Conservation (phyloP, 768 basidiomycete species). For the Tricholoma terreum region DNA sequence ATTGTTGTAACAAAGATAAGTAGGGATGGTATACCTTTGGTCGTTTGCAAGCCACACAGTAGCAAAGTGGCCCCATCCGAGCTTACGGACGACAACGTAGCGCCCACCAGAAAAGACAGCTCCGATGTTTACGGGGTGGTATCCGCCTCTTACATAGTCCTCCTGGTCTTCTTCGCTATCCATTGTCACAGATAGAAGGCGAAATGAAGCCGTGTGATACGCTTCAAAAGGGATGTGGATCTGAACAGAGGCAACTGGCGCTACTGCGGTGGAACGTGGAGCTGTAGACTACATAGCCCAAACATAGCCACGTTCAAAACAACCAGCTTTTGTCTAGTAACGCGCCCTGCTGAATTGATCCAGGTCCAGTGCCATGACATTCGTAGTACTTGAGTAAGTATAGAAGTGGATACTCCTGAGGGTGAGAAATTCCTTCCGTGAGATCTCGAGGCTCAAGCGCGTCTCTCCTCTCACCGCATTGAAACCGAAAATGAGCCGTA, state of each 20-base stretch:
- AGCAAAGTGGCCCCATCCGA: slow-evolving; percentile 94
- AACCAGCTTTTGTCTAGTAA: too few relatives aligned
- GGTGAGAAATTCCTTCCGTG: too few relatives aligned
- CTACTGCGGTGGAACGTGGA: too few relatives aligned
- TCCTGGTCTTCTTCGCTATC: slow-evolving; percentile 94
- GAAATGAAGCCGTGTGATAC: slow-evolving; percentile 79
- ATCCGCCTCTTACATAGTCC: slow-evolving; percentile 77
- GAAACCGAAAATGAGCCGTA: slow-evolving; percentile 19
- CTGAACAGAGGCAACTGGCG: too few relatives aligned
- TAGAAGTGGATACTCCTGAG: too few relatives aligned
- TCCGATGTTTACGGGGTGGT: slow-evolving; percentile 91
- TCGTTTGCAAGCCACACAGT: slow-evolving; percentile 91
- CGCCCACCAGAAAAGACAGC: slow-evolving; percentile 84
- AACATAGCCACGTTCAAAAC: too few relatives aligned
- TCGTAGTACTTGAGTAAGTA: too few relatives aligned
- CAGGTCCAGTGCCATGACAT: too few relatives aligned
- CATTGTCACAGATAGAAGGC: slow-evolving; percentile 75
- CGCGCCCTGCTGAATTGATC: too few relatives aligned
- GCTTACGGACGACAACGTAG: slow-evolving; percentile 89
- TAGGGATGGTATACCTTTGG: slow-evolving; percentile 54
- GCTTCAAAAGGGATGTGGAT: slow-evolving; percentile 23
- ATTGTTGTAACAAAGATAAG: neutral
- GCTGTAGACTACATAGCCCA: too few relatives aligned
- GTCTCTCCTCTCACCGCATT: neutral
- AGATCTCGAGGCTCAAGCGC: too few relatives aligned